Conservation (phyloP, 805 yeast genomes). For the Cyberlindnera misumaiensis region DNA sequence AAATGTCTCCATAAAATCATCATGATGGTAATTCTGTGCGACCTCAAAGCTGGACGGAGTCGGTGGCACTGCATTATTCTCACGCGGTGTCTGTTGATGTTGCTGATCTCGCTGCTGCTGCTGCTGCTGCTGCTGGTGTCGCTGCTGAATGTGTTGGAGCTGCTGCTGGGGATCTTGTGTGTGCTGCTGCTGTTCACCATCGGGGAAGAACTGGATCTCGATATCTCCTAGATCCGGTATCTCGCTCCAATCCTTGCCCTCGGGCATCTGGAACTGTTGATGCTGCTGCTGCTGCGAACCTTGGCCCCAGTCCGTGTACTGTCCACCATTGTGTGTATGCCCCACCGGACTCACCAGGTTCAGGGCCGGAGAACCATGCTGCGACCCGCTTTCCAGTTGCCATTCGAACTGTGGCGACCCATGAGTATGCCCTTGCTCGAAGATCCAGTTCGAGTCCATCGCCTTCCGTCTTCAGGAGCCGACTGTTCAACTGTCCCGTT, state of each 20-base stretch:
- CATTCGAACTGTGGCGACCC: slow-evolving; percentile 1
- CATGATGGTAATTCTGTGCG: slow-evolving; percentile 3
- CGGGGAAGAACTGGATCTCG: slow-evolving; percentile 8
- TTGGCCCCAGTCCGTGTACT: too few relatives aligned
- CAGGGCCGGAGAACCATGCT: neutral
- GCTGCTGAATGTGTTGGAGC: neutral
- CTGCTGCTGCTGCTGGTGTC: neutral
- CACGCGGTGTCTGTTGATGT: slow-evolving; percentile 37
- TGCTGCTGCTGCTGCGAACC: neutral
- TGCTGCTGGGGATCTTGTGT: slow-evolving; percentile 1
- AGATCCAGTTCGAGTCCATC: slow-evolving; percentile 2
- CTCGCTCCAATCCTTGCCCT: slow-evolving; percentile 1
- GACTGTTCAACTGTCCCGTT: too few relatives aligned
- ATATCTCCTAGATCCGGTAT: neutral
- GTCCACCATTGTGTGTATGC: too few relatives aligned
- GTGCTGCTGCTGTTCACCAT: slow-evolving; percentile 1
- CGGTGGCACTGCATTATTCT: slow-evolving; percentile 13
- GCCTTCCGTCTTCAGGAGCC: neutral
- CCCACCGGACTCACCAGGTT: neutral
- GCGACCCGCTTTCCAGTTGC: neutral
- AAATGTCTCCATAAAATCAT: slow-evolving; percentile 9
- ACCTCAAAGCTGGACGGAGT: slow-evolving; percentile 20
- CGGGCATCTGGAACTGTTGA: neutral
- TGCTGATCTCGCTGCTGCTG: slow-evolving; percentile 40
- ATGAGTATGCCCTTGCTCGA: neutral